Evolutionary conservation across 2,329 filamentous ascomycete genomes (phyloP).

Genomic region (Aureobasidium sp.): DNA sequence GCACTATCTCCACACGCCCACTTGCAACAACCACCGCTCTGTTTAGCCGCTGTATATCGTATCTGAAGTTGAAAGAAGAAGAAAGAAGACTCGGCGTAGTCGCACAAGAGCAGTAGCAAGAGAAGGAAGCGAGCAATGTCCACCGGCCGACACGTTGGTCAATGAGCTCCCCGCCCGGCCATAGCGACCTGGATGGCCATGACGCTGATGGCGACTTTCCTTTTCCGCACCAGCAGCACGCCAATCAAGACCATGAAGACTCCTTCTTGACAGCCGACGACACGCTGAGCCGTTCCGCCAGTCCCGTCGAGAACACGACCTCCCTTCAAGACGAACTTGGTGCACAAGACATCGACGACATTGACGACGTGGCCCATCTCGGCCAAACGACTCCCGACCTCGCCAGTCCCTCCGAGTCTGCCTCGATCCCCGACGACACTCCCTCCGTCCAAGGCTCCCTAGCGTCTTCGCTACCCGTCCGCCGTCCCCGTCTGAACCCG

Average conservation of each 20-base stretch:
- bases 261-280: background rate
- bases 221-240: background rate
- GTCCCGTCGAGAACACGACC: background rate
- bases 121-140: constrained; percentile 3
- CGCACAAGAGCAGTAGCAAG: background rate
- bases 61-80: background rate
- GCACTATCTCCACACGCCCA: constrained; percentile 2
- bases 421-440: constrained; percentile 66
- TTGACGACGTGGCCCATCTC: constrained; percentile 17
- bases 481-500: constrained; percentile 14
- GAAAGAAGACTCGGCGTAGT: background rate
- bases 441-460: constrained; percentile 64
- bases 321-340: constrained; percentile 14
- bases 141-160: constrained; percentile 5
- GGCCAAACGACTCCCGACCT: constrained; percentile 25
- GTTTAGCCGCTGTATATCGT: background rate
- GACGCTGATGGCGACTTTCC: background rate
- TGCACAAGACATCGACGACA: constrained; percentile 12
- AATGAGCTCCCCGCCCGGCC: constrained; percentile 14
- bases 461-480: constrained; percentile 53
- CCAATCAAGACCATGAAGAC: background rate
- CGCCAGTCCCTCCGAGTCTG: constrained; percentile 60
- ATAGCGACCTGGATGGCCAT: constrained; percentile 5
- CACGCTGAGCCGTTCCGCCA: background rate
- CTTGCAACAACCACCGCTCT: background rate